phyloP scores from a whole-genome alignment of 192 early-diverging fungal genomes.

The Coemansia sp. region DNA sequence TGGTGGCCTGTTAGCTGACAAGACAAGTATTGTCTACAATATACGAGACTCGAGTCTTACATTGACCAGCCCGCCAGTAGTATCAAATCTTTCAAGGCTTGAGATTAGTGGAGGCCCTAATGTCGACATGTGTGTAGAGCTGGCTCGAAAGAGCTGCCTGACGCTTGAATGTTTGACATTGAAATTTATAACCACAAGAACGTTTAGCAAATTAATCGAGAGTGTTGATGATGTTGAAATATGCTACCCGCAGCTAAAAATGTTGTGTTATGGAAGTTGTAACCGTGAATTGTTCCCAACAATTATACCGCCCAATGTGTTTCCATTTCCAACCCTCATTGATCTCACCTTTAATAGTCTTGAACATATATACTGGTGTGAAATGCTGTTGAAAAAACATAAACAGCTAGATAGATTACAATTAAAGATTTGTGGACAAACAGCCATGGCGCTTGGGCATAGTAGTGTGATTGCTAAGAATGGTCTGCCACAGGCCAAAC shows the following conservation, averaged over 20 bases:
- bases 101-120: neutral
- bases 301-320: neutral
- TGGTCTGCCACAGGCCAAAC: neutral
- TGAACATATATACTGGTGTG: neutral
- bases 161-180: neutral
- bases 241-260: neutral
- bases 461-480: neutral
- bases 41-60: neutral
- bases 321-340: neutral
- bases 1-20: neutral
- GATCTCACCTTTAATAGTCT: neutral
- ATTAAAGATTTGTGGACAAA: neutral
- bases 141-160: conserved; percentile 1
- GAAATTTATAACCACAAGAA: neutral
- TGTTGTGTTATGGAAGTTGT: neutral
- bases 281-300: neutral
- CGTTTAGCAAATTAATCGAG: neutral
- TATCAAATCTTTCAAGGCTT: neutral
- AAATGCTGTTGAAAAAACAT: neutral
- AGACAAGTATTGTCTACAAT: neutral
- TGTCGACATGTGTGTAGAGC: neutral
- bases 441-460: neutral
- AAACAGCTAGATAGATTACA: neutral
- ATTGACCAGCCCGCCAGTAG: neutral
- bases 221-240: neutral